Base-by-base conservation (phyloP, 1,284 basidiomycete genomes). In the Anthracocystis setariae region DNA sequence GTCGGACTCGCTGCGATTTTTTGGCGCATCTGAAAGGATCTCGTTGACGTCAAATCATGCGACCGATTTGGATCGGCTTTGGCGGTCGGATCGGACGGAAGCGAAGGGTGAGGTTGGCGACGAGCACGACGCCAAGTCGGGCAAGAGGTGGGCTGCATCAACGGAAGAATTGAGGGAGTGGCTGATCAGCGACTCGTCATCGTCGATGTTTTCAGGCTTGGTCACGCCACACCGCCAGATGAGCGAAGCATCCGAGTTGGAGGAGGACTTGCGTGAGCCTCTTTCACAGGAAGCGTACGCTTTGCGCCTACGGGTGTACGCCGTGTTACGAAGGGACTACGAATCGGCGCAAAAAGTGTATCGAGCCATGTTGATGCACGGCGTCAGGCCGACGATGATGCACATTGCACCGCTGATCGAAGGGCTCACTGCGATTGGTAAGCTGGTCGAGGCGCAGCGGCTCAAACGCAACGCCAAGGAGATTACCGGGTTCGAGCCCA, bases 391-490 rank as follows among this genome's bases (percentile, higher is more conserved):
- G 3, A 67, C 25, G 21, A 60, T 71, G 54, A 62, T 66, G 60
- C 74, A 76, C 46, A 60, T 76, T 10, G 70, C 71, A 3, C 71
- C 74, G 4, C 56, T 76, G 8, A 39, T 73, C 38, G 74, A 76
- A 29, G 74, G 74, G 0, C 54, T 74, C 17, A 48, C 52, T 8
- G 53, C 61, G 0, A 50, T 59, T 4, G 66, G 64, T 17, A 51
- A 55, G 52, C 20, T 76, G 8, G 13, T 39, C 1, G 71, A 76
- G 23, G 74, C 74, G 0, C 64, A 66, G 39, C 48, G 18, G 13
- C 52, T 76, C 32, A 69, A 73, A 42, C 45, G 32, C 13, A 70
- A 64, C 39, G 74, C 74, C 1, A 23, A 33, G 13, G 45, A 61
- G n/a, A 39, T 66, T 3, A 49, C 48, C 3, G 54, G 56, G 0